Percentiles rank a stretch among this genome's conserved stretches.
phyloP scores from a whole-genome alignment of 495 filamentous ascomycete genomes.

The Talaromyces trachyspermus region DNA sequence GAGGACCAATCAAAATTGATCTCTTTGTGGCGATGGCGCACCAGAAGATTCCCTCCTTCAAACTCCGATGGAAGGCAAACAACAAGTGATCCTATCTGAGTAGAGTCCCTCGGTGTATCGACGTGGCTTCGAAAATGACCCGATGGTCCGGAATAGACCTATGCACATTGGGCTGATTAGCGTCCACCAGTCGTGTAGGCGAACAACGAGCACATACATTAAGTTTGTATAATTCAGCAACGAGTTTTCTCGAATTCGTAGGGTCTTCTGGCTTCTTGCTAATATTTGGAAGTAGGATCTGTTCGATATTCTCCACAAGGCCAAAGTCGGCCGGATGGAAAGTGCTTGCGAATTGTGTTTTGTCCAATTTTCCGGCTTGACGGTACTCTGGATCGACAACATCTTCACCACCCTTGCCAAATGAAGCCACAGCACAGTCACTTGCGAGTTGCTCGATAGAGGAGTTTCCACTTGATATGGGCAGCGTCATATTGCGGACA shows the following conservation, averaged over 20 bases:
- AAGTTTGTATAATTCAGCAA: constrained; percentile 49
- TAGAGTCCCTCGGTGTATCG: constrained; percentile 42
- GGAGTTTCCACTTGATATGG: background rate
- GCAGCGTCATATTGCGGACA: background rate
- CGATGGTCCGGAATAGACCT: constrained; percentile 45
- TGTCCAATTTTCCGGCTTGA: constrained; percentile 43
- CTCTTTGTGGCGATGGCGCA: constrained; percentile 17
- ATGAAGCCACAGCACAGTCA: constrained; percentile 37
- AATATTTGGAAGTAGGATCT: constrained; percentile 38
- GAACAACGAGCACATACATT: no score
- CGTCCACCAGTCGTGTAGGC: no score
- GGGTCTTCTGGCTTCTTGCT: constrained; percentile 2
- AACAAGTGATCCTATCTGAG: constrained; percentile 50
- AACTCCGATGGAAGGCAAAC: constrained; percentile 42
- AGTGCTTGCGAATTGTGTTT: constrained; percentile 31
- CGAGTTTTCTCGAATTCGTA: constrained; percentile 15
- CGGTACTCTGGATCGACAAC: constrained; percentile 44
- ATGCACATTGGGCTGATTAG: background rate
- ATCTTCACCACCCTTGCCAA: constrained; percentile 37
- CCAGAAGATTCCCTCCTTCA: constrained; percentile 26
- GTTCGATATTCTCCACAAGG: constrained; percentile 42
- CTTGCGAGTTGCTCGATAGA: constrained; percentile 15
- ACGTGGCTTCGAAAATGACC: constrained; percentile 48
- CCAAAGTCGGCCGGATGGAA: constrained; percentile 47
- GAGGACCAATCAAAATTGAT: constrained; percentile 38